Percentiles rank a stretch among this genome's conserved stretches.
Conservation (phyloP, 2,329 filamentous ascomycete species). For the Colletotrichum orbiculare region DNA sequence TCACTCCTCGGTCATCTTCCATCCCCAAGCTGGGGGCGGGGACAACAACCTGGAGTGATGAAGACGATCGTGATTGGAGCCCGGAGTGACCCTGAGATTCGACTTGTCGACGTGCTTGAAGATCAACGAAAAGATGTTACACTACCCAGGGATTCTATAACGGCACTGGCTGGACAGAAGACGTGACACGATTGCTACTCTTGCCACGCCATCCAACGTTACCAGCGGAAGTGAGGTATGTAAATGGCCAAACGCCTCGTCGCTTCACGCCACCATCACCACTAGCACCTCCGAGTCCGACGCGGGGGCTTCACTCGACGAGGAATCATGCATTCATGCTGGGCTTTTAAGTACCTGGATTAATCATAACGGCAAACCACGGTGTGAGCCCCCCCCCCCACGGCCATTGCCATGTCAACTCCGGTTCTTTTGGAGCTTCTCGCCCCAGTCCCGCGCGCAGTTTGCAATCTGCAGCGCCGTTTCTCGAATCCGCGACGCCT, state of each 20-base stretch:
- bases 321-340: neutral
- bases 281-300: neutral
- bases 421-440: conserved; percentile 26
- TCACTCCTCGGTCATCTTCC: conserved; percentile 30
- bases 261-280: too few relatives aligned
- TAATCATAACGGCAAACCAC: neutral
- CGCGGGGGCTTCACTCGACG: neutral
- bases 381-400: neutral
- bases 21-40: conserved; percentile 2
- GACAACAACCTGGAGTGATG: neutral
- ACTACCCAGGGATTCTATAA: too few relatives aligned
- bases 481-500: conserved; percentile 30
- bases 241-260: too few relatives aligned
- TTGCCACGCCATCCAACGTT: too few relatives aligned
- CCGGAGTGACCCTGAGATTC: too few relatives aligned
- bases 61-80: conserved; percentile 10
- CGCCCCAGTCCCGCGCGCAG: conserved; percentile 33
- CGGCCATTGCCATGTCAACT: neutral
- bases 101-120: too few relatives aligned
- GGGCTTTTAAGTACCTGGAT: neutral
- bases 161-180: too few relatives aligned
- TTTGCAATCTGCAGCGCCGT: conserved; percentile 31
- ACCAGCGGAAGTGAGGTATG: too few relatives aligned
- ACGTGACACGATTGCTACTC: too few relatives aligned
- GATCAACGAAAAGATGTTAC: too few relatives aligned